Evolutionary conservation across 495 filamentous ascomycete genomes (phyloP).

Genomic region (Bacidia rubella): DNA sequence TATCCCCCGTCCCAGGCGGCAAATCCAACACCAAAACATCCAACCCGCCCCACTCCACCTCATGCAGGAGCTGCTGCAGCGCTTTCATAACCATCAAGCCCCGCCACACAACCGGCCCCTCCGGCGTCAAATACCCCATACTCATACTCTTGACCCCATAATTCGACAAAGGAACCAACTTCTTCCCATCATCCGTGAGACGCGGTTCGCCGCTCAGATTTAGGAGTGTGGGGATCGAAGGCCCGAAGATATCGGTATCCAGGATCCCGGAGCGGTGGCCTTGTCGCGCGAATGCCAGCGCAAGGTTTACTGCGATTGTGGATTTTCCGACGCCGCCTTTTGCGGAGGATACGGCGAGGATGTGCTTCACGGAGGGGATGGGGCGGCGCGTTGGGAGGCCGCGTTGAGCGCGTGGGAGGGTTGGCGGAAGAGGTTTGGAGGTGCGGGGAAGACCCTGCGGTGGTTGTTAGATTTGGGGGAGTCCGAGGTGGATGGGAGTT

Average conservation of each 20-base stretch:
- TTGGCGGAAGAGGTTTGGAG: constrained; percentile 50
- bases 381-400: constrained; percentile 68
- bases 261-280: constrained; percentile 76
- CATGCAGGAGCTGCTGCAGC: constrained; percentile 84
- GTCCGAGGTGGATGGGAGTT: background rate
- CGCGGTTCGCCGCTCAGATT: constrained; percentile 43
- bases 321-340: constrained; percentile 97
- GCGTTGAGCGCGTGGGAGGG: constrained; percentile 50
- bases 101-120: constrained; percentile 84
- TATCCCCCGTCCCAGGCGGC: constrained; percentile 89
- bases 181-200: background rate
- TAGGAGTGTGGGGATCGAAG: constrained; percentile 82
- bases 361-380: constrained; percentile 70
- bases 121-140: constrained; percentile 83
- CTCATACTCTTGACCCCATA: constrained; percentile 97
- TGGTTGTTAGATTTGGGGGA: constrained; percentile 11
- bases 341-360: constrained; percentile 85
- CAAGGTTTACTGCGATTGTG: constrained; percentile 82
- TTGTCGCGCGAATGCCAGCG: constrained; percentile 66
- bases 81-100: constrained; percentile 98
- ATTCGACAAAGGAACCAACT: constrained; percentile 72
- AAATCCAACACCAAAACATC: constrained; percentile 85
- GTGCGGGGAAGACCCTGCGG: constrained; percentile 26
- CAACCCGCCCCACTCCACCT: constrained; percentile 68
- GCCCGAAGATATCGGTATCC: constrained; percentile 93